These are phyloP conservation scores for Alternaria panax DNA, from an alignment of 2,329 filamentous ascomycete genomes.

Conservation along the genomic window DNA sequence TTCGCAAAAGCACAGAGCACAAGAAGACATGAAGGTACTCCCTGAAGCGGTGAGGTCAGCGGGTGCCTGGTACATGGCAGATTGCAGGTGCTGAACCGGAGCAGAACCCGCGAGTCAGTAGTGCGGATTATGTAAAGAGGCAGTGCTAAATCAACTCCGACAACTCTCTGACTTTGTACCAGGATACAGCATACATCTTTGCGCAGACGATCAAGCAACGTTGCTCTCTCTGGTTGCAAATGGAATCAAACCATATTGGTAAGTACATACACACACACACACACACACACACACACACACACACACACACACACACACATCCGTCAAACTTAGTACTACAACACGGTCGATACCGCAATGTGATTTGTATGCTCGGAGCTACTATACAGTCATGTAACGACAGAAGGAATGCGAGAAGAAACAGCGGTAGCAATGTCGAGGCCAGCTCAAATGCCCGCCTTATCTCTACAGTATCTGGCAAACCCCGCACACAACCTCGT, in stretches of 20 bases:
- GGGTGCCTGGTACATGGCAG: slow-evolving; percentile 6
- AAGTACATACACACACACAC: neutral
- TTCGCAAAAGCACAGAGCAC: slow-evolving; percentile 10
- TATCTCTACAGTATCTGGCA: neutral
- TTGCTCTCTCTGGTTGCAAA: neutral
- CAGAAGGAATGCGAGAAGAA: neutral
- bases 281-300: neutral
- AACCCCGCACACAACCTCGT: neutral
- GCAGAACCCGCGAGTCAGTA: slow-evolving; percentile 12
- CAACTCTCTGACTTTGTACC: neutral
- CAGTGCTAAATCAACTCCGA: slow-evolving; percentile 24
- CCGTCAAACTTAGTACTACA: neutral
- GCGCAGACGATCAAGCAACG: slow-evolving; percentile 7
- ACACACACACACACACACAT: neutral
- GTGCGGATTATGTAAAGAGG: slow-evolving; percentile 37
- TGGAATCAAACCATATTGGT: neutral
- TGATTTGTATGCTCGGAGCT: slow-evolving; percentile 1
- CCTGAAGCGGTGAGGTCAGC: slow-evolving; percentile 19
- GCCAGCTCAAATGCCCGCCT: neutral
- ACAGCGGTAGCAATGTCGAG: neutral
- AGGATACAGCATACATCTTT: neutral
- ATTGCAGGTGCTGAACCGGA: slow-evolving; percentile 4
- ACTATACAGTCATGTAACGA: slow-evolving; percentile 6
- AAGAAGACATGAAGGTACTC: slow-evolving; percentile 33
- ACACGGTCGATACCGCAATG: neutral